Base-by-base conservation (phyloP, 2,329 filamentous ascomycete genomes). In the Scytalidium lignicola region DNA sequence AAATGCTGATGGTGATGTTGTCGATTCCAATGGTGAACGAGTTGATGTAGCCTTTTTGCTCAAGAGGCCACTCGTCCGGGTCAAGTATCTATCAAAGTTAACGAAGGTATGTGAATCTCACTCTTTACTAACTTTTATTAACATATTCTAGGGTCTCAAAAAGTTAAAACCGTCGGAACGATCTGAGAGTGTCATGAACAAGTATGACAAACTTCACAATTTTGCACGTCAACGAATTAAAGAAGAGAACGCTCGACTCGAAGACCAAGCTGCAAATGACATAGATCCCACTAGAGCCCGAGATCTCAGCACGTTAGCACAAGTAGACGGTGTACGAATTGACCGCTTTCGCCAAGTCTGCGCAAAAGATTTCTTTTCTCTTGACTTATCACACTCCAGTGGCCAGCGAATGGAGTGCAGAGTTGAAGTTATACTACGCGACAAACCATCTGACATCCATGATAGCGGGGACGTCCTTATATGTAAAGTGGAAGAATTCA, bases 41-140 rank as follows among this genome's bases (percentile, higher is more conserved):
- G 90, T 96, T 8, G 93, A 97, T 64, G 93, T 99, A 43, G 91
- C 91, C 7, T 95, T 93, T 67, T 75, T 99, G 42, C 74, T 99
- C 46, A 96, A 95, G 69, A 77, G 92, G 47, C 93, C 93, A 1
- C 70, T 99, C 40, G 83, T 96, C 19, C 82, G 93, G 43, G 74
- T 96, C 52, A 96, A 96, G 66, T 88, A 91, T 67, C 80, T 99
- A 53, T 76, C 85, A 41, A 96, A 91, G 66, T 85, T 89, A 32
- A 82, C 95, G 60, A 89, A 86, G 72, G 86, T 83, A 69, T 41
- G 47, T 43, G 23, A 19, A 18, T 15, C 20, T 46, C 19, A 23
- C 17, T 19, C 41, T 42, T 17, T 46, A 46, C 26, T 29, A 7
- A 4, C 37, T 18, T 57, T 62, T 55, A 23, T 41, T 46, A 44